Conservation (phyloP, 176 grass and related monocot genomes). For the Juncus effusus region DNA sequence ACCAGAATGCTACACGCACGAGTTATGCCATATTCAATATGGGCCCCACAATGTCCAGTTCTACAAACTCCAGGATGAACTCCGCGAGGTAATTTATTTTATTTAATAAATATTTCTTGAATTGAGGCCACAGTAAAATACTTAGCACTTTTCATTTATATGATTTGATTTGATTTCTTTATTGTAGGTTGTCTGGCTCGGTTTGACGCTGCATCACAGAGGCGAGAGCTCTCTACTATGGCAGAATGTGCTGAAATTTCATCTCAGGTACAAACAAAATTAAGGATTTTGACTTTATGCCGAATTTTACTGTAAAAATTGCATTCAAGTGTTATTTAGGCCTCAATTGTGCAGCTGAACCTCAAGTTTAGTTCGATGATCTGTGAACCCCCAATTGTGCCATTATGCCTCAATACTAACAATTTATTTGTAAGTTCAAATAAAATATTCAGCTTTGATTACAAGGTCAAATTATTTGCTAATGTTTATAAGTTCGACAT, state of each 20-base stretch:
- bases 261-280: constrained; percentile 50
- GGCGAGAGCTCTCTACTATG: constrained; percentile 88
- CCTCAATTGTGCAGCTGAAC: too few relatives aligned
- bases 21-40: constrained; percentile 64
- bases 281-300: too few relatives aligned
- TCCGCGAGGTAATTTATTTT: constrained; percentile 57
- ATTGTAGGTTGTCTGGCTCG: constrained; percentile 34
- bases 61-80: constrained; percentile 95
- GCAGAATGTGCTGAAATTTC: constrained; percentile 96
- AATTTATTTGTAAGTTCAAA: too few relatives aligned
- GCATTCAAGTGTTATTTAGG: too few relatives aligned
- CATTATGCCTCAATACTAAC: too few relatives aligned
- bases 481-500: too few relatives aligned
- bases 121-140: neutral
- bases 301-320: too few relatives aligned
- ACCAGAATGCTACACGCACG: constrained; percentile 79
- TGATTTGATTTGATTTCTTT: too few relatives aligned
- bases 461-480: too few relatives aligned
- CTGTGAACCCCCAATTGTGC: too few relatives aligned
- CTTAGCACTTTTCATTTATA: neutral
- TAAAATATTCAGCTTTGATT: too few relatives aligned
- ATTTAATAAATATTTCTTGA: neutral
- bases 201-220: constrained; percentile 94
- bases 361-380: too few relatives aligned
- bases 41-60: constrained; percentile 76